Evolutionary conservation across 192 early-diverging fungal genomes (phyloP).

Genomic region (Coemansia sp.): DNA sequence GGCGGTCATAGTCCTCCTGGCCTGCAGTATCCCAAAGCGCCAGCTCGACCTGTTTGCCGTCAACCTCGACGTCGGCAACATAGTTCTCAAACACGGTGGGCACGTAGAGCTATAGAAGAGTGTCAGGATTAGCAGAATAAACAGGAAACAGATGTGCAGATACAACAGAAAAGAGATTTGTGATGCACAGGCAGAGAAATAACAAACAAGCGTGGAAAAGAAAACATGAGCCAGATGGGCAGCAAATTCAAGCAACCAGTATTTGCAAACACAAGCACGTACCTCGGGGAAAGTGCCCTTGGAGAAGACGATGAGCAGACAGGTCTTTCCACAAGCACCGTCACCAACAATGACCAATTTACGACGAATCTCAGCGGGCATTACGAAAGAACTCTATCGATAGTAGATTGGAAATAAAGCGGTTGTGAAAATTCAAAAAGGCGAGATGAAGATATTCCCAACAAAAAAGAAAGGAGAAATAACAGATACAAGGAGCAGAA

Average conservation of each 20-base stretch:
- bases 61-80: constrained; percentile 83
- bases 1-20: constrained; percentile 96
- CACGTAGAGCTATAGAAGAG: constrained; percentile 55
- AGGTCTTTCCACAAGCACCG: constrained; percentile 92
- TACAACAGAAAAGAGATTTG: background rate
- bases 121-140: background rate
- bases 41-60: constrained; percentile 76
- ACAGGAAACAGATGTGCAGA: background rate
- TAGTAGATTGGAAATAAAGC: constrained; percentile 4
- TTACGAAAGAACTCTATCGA: constrained; percentile 16
- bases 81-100: constrained; percentile 97
- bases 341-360: constrained; percentile 95
- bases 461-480: constrained; percentile 14
- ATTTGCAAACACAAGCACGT: constrained; percentile 18
- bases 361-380: constrained; percentile 49
- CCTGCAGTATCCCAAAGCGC: constrained; percentile 97
- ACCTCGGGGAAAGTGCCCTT: constrained; percentile 86
- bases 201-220: background rate
- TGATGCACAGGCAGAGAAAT: background rate
- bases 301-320: constrained; percentile 80
- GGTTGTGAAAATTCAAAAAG: constrained; percentile 10
- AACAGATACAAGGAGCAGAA: background rate
- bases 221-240: background rate
- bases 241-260: background rate
- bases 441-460: background rate